phyloP scores from a whole-genome alignment of 768 basidiomycete species.

The Lactifluus hygrophoroides region DNA sequence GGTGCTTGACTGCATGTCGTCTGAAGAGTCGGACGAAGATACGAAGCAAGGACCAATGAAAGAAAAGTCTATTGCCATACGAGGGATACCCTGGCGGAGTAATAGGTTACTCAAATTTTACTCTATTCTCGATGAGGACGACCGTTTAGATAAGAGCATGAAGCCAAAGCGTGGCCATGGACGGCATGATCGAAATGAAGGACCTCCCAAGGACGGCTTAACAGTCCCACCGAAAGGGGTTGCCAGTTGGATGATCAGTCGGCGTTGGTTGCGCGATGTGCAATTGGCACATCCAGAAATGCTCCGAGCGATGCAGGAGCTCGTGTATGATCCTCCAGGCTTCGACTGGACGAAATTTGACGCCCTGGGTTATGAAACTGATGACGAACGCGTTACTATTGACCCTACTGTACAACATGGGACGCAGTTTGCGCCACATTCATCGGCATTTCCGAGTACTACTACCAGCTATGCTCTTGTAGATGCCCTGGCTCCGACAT shows the following conservation, averaged over 20 bases:
- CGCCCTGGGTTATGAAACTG: constrained; percentile 51
- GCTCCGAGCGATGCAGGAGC: constrained; percentile 32
- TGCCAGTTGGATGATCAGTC: constrained; percentile 70
- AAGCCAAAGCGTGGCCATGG: constrained; percentile 53
- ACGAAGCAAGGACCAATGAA: constrained; percentile 22
- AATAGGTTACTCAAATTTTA: constrained; percentile 52
- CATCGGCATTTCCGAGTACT: not conserved
- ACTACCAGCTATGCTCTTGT: constrained; percentile 26
- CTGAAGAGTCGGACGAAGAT: constrained; percentile 64
- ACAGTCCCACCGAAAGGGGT: constrained; percentile 55
- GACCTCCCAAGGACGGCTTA: constrained; percentile 48
- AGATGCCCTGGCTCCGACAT: constrained; percentile 24
- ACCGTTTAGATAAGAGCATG: constrained; percentile 34
- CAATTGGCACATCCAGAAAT: constrained; percentile 41
- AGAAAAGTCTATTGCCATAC: constrained; percentile 41
- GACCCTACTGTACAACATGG: constrained; percentile 4
- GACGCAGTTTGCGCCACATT: constrained; percentile 16
- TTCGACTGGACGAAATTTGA: constrained; percentile 44
- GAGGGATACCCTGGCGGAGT: constrained; percentile 63
- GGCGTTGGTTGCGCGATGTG: constrained; percentile 45
- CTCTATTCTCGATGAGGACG: constrained; percentile 50
- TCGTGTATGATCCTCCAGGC: constrained; percentile 39
- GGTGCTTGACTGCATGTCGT: constrained; percentile 71
- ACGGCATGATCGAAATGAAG: constrained; percentile 44
- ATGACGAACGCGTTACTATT: constrained; percentile 27